Evolutionary conservation across 768 basidiomycete genomes (phyloP), one percentile per base, ranked within the genome.

Genomic region (Mycena galericulata): DNA sequence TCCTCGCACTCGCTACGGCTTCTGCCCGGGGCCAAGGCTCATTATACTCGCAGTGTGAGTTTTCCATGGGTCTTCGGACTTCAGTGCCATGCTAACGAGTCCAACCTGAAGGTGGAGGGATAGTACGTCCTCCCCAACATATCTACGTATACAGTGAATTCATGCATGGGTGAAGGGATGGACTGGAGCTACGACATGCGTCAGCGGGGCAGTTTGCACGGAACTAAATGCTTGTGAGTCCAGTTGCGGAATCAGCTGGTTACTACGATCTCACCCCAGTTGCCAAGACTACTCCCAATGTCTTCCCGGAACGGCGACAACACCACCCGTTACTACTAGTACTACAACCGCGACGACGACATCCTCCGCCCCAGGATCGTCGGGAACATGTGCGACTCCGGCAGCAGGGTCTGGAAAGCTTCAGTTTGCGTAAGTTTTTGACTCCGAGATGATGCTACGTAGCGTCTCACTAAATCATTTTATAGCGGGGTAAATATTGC

Each of bases 271-370:
- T n/a, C 46, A 55, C 29, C 26, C 38, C 3, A 17, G 14, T 24
- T 27, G 11, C 10, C 63, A n/a, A 85, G 85, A 73, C 70, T 86
- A 86, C 66, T 85, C 81, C 2, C 85, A 86, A 71, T 86, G 85
- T 70, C 58, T 83, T 40, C 82, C 83, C 0, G 71, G 55, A 38
- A 24, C 53, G 15, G 55, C 55, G 26, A 43, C 55, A 8, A 56
- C n/a, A n/a, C n/a, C n/a, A n/a, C n/a, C n/a, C n/a, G n/a, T n/a
- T n/a, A n/a, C n/a, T n/a, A n/a, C n/a, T n/a, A n/a, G n/a, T n/a
- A n/a, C n/a, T n/a, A 54, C 53, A 14, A 38, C 53, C 34, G 53
- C 34, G 36, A 38, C 53, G 7, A 11, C 53, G 22, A 56, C 55
- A 8, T 56, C 55, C 17, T 41, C 24, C 26, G 55, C 38, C 26